A percentile compares a stretch with the other conserved stretches of the same genome.
These are phyloP conservation scores for Xylaria sp. DNA, from an alignment of 2,329 filamentous ascomycete species.

Conservation along the genomic window DNA sequence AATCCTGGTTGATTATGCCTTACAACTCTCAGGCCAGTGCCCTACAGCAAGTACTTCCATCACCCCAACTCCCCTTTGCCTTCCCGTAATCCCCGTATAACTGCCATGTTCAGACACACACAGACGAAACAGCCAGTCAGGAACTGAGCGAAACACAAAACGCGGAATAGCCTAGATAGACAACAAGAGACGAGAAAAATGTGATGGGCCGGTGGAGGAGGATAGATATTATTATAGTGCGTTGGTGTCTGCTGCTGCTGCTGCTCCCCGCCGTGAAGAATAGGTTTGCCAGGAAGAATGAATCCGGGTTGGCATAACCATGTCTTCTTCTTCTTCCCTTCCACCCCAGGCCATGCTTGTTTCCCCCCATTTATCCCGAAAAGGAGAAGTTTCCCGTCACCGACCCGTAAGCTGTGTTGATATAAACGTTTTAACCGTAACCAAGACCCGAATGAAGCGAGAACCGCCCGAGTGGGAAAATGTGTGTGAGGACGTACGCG, in stretches of 20 bases:
- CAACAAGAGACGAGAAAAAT: not conserved
- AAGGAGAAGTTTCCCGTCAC: conserved; percentile 8
- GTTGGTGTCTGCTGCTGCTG: conserved; percentile 16
- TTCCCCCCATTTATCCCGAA: conserved; percentile 20
- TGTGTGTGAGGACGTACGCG: not conserved
- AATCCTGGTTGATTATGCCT: too few relatives aligned
- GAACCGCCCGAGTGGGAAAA: not conserved
- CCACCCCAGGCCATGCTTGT: conserved; percentile 1
- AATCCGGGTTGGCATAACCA: conserved; percentile 18
- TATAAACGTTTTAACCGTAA: conserved; percentile 24
- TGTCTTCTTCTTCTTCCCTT: conserved; percentile 8
- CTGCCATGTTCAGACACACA: not conserved
- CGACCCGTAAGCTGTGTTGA: conserved; percentile 20
- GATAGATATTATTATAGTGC: conserved; percentile 30
- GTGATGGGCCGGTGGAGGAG: conserved; percentile 16
- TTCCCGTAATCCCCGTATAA: too few relatives aligned
- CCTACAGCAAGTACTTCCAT: too few relatives aligned
- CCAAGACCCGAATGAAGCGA: conserved; percentile 19
- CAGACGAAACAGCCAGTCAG: too few relatives aligned
- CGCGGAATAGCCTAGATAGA: not conserved
- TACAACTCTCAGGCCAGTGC: too few relatives aligned
- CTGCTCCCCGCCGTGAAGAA: conserved; percentile 7
- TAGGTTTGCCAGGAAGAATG: not conserved
- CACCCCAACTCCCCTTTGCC: too few relatives aligned
- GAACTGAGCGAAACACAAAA: too few relatives aligned